A percentile compares a stretch with the other conserved stretches of the same genome.
Conservation (phyloP, 257 asterid species). For the Solanum chiquidenum region DNA sequence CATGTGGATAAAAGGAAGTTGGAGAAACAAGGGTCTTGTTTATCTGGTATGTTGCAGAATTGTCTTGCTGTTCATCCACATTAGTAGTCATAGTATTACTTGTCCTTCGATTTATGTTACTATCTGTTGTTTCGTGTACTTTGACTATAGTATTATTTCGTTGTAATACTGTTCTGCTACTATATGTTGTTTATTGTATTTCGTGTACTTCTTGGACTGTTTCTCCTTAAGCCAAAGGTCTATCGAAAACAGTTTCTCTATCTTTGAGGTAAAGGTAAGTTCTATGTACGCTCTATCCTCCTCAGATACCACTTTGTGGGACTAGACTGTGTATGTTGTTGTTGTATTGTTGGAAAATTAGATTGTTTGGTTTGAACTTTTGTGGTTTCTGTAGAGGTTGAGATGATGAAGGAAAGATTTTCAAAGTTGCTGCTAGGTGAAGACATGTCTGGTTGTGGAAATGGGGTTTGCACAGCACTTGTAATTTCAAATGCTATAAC, state of each 20-base stretch:
- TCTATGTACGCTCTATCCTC: not conserved
- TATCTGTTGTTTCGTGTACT: not conserved
- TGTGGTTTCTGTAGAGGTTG: conserved; percentile 34
- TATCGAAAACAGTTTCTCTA: not conserved
- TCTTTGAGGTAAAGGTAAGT: not conserved
- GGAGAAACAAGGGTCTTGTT: conserved; percentile 41
- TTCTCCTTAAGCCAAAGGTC: not conserved
- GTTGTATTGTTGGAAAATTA: not conserved
- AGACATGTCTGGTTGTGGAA: conserved; percentile 90
- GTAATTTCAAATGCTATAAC: conserved; percentile 79
- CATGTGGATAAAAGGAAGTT: conserved; percentile 27
- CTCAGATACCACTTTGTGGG: not conserved
- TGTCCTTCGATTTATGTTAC: not conserved
- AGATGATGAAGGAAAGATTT: conserved; percentile 82
- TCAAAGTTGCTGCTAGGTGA: conserved; percentile 79
- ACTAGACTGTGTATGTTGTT: not conserved
- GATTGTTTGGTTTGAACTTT: not conserved
- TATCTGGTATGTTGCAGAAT: conserved; percentile 34
- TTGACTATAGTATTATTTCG: not conserved
- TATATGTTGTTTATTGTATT: not conserved
- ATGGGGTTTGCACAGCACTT: conserved; percentile 75
- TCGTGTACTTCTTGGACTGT: not conserved
- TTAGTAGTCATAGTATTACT: not conserved
- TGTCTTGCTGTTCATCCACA: not conserved
- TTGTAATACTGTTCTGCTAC: not conserved